Evolutionary conservation across 352 stramenopile species (phyloP), one percentile per base, ranked within the genome.

Genomic region (Thalassiosira hispida): DNA sequence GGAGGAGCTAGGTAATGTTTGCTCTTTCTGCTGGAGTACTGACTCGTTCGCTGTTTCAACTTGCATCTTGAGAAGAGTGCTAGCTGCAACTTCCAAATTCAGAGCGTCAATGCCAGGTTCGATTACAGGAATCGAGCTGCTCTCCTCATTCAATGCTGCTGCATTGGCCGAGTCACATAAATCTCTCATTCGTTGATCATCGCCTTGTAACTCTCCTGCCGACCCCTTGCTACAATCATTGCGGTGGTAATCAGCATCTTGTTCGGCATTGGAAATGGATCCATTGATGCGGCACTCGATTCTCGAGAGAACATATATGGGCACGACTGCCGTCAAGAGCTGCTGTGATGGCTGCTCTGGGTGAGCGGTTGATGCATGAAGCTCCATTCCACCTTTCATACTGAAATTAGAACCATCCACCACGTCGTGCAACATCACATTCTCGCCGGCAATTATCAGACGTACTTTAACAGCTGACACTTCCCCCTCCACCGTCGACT

Each of bases 381-480:
- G 1, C 1, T 27, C 31, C 9, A 12, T 64, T 9, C 31, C 33
- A 40, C 25, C n/a, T 33, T 20, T 27, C n/a, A 40, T 51, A 27
- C 31, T 14, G 12, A 40, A 14, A 18, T 2, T 11, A 16, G 55
- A 25, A 25, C 40, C 12, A 29, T 27, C 18, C 27, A 40, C 6
- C n/a, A 29, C 31, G 52, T 23, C 35, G 44, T 38, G 18, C 51
- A 38, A 60, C 23, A 23, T 27, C 16, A 44, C 8, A 23, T 23
- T 7, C 55, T 63, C 12, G 16, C 42, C 40, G 47, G 40, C 42
- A 12, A 75, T 23, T n/a, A 29, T 57, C 11, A 51, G 52, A 5
- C 51, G 29, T 12, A 77, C 67, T 62, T 49, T 68, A 38, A 68
- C 23, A 25, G n/a, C 53, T 42, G n/a, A 31, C 46, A 5, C 20